Evolutionary conservation across 2,329 filamentous ascomycete genomes (phyloP), one percentile per base, ranked within the genome.

Genomic region (Fusarium napiforme): DNA sequence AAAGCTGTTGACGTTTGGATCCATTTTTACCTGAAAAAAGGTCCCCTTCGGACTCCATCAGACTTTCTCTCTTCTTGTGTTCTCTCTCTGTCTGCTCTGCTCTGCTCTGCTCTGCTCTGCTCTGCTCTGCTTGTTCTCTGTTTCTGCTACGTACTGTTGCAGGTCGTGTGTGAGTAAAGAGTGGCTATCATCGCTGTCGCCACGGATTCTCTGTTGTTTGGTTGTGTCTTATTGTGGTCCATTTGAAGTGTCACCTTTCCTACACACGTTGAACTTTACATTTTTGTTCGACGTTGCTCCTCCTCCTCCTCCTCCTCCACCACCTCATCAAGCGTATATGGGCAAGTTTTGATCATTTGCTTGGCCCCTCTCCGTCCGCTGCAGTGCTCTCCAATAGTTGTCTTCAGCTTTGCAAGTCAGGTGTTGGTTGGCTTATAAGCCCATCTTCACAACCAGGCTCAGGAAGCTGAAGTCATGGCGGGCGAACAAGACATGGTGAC

Each of bases 401-500:
- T n/a, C 34, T 49, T 46, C 37, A 40, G 32, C 21, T 37, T 57
- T 37, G 42, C 30, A 28, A 36, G 40, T 30, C 37, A 37, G 21
- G 37, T 26, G 19, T 55, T 47, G 37, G 40, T 53, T 58, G 37
- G 42, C 26, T 39, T 23, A 21, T 32, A 64, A 56, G 45, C 26
- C 42, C 36, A 49, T n/a, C 28, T 50, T 26, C 52, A 49, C 28
- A 43, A 39, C 37, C 26, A 40, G 36, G 52, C 59, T 55, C 26
- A 63, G 60, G 60, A 47, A 71, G 39, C n/a, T 69, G 37, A 67
- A 66, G 60, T 52, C 39, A 74, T 74, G 72, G 60, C 65, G 28
- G 60, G 70, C 50, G 45, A 52, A 57, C 69, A 73, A 73, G 72
- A 73, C 26, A 64, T 70, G 64, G 72, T 67, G 53, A 70, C 56